Evolutionary conservation across 2,329 filamentous ascomycete species (phyloP), one percentile per base, ranked within the genome.

Genomic region (Colletotrichum liriopes): DNA sequence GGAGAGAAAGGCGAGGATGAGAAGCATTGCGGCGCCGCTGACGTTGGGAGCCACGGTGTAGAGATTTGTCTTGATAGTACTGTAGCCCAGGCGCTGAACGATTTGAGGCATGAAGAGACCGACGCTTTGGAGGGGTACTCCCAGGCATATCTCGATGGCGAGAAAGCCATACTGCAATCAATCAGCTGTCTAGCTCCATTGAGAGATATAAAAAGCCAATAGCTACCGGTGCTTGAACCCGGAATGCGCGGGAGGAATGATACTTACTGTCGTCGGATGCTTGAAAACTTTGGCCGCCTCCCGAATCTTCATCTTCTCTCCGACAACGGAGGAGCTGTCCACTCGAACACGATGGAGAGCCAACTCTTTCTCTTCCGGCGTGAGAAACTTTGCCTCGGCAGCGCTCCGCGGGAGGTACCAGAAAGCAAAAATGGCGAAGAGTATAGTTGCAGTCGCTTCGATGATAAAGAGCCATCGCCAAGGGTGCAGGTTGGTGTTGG

Each of bases 11-110:
- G 93, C 93, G 0, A 95, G 84, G 18, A 95, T 82, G 0, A 96
- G 84, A 3, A 95, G 84, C 86, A 94, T 91, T 1, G 89, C 88
- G 0, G 93, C 93, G 1, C 93, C 94, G 0, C 89, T 90, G 56
- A 94, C 87, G 76, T 95, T 96, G 1, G 94, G 94, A 0, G 93
- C 94, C 0, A 96, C 93, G 0, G 93, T 95, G 82, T 93, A 95
- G 0, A 96, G 86, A 77, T 96, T 96, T 0, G 93, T 95, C 79
- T 86, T 87, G 75, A 90, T 82, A 2, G 84, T 82, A 51, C 81
- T 81, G 74, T 85, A 86, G 4, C 85, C 83, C 1, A 90, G 80
- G 5, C 86, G 75, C 9, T 72, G 69, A 0, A 72, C 58, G 29
- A 90, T 90, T 76, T 89, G 87, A 0, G 88, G 88, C 67, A 90